Conservation (phyloP, 2,329 filamentous ascomycete species). For the Colletotrichum sidae region DNA sequence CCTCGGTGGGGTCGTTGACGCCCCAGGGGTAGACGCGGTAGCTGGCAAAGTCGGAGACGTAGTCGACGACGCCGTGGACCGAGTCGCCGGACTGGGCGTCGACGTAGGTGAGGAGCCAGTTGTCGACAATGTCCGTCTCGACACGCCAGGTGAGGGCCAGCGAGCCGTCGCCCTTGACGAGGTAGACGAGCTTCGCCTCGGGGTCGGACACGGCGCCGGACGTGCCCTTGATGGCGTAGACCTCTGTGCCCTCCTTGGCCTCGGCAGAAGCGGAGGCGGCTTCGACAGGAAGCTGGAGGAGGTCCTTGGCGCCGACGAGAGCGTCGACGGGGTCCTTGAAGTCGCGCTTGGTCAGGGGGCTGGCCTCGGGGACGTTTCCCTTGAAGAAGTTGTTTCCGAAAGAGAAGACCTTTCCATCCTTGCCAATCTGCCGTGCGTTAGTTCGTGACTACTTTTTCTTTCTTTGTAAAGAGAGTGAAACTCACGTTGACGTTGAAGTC, state of each 20-base stretch:
- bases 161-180: slow-evolving; percentile 55
- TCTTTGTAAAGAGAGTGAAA: slow-evolving; percentile 21
- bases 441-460: background rate
- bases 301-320: slow-evolving; percentile 52
- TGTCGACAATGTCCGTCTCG: slow-evolving; percentile 62
- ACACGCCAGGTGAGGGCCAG: slow-evolving; percentile 63
- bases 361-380: slow-evolving; percentile 53
- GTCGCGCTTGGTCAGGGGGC: slow-evolving; percentile 52
- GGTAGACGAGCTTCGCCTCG: slow-evolving; percentile 62
- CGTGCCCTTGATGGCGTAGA: slow-evolving; percentile 55
- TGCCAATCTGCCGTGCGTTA: slow-evolving; percentile 50
- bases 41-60: slow-evolving; percentile 58
- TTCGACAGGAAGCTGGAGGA: slow-evolving; percentile 48
- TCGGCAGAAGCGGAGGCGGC: slow-evolving; percentile 42
- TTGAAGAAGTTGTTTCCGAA: slow-evolving; percentile 60
- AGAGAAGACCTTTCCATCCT: slow-evolving; percentile 63
- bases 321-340: slow-evolving; percentile 57
- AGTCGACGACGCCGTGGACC: slow-evolving; percentile 63
- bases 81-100: slow-evolving; percentile 56
- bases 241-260: slow-evolving; percentile 42
- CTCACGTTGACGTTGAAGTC: slow-evolving; percentile 67
- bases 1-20: slow-evolving; percentile 61
- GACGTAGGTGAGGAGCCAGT: slow-evolving; percentile 66
- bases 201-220: slow-evolving; percentile 60
- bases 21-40: slow-evolving; percentile 66